phyloP scores from a whole-genome alignment of 164 flowering plant genomes.

The Liquidambar formosana region DNA sequence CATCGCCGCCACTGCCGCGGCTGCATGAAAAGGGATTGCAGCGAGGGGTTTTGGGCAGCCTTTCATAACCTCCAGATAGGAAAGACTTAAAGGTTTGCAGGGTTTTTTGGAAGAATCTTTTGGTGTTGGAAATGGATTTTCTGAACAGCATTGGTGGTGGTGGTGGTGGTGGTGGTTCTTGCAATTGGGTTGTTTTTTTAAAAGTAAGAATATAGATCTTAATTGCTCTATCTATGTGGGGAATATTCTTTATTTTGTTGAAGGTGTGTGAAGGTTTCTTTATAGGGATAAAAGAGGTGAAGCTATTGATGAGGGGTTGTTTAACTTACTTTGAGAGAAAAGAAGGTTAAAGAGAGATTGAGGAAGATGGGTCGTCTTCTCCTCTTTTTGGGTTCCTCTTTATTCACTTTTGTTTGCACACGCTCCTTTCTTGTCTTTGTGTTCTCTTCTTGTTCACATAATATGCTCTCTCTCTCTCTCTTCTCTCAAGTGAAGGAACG shows the following conservation, averaged over 20 bases:
- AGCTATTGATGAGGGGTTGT: too few relatives aligned
- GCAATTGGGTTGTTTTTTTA: too few relatives aligned
- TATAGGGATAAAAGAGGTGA: conserved; percentile 18
- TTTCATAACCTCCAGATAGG: conserved; percentile 47
- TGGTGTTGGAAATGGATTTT: conserved; percentile 51
- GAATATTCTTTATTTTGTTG: background rate
- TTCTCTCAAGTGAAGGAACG: background rate
- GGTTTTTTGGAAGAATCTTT: conserved; percentile 51
- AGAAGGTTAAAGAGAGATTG: too few relatives aligned
- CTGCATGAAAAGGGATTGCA: conserved; percentile 19
- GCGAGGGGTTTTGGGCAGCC: conserved; percentile 46
- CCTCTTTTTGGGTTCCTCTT: conserved; percentile 8
- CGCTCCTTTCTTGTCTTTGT: conserved; percentile 20
- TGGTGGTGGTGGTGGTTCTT: too few relatives aligned
- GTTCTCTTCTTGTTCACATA: background rate
- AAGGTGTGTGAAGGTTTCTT: conserved; percentile 6
- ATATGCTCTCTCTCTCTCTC: background rate
- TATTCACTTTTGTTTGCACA: conserved; percentile 14
- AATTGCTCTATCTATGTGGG: background rate
- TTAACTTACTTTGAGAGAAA: too few relatives aligned
- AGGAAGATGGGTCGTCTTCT: background rate
- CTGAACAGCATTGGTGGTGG: conserved; percentile 51
- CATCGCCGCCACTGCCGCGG: background rate
- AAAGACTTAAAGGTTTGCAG: conserved; percentile 45
- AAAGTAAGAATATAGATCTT: too few relatives aligned